Evolutionary conservation across 2,329 filamentous ascomycete species (phyloP), one percentile per base, ranked within the genome.

Genomic region (Emergomyces africanus): DNA sequence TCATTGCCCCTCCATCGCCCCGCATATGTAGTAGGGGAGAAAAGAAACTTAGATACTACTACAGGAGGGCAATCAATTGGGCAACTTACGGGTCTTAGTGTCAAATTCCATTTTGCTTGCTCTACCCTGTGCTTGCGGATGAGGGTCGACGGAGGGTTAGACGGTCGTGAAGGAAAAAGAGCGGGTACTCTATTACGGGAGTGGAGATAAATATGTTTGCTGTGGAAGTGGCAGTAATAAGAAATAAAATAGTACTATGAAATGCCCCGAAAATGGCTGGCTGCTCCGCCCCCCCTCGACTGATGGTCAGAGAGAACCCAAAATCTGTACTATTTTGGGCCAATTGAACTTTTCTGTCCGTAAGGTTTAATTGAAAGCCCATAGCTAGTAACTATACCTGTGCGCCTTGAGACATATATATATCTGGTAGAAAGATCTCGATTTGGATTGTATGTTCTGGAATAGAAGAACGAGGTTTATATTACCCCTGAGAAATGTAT

Each of bases 41-140:
- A n/a, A n/a, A n/a, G n/a, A n/a, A n/a, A n/a, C n/a, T n/a, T n/a
- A n/a, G n/a, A n/a, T n/a, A n/a, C n/a, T n/a, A n/a, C n/a, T n/a
- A 39, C 15, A 18, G 15, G 25, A 9, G 9, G 10, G 5, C 9
- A 20, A 5, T 44, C 39, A 44, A 55, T 42, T 33, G 25, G 8
- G 39, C 3, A 44, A 71, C 86, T 69, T 75, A 90, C 88, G 81
- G 54, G 81, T 88, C 74, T 88, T 86, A 9, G 86, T 83, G 68
- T 90, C 88, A 75, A 81, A 80, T 71, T 90, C 87, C 87, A 90
- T 90, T 46, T 62, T 33, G 60, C 55, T 54, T 23, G 41, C 50
- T 46, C 41, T n/a, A 15, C 42, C 58, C 39, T 44, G 10, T 55
- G 41, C 37, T 54, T 30, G 6, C 39, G 44, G 44, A 10, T 48